Evolutionary conservation across 768 basidiomycete species (phyloP), one percentile per base, ranked within the genome.

Genomic region (Trametes maxima): DNA sequence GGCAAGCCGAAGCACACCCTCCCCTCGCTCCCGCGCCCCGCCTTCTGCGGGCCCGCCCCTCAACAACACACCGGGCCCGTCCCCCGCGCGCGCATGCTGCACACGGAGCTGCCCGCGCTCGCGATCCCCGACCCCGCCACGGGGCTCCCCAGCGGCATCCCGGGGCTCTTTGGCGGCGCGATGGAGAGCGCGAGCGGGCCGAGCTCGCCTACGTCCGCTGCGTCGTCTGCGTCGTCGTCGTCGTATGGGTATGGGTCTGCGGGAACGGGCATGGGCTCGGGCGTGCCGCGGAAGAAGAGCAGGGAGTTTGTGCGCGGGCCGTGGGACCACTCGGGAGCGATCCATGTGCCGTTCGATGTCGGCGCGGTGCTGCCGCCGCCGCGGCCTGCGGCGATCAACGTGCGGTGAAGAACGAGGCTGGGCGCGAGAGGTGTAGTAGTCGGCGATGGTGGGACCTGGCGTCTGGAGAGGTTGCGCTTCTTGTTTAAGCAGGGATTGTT

Each of bases 1-100:
- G 82, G 82, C 52, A 65, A 76, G 46, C 82, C 87, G 21, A 88
- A 82, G 69, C 87, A 90, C 73, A 80, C 76, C 14, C 77, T 91
- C 65, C 90, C 90, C 13, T 81, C 84, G n/a, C 22, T 86, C 25
- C 90, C 90, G 12, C 76, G 77, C 40, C 87, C 87, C 0, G 71
- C 73, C 5, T 74, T 77, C 65, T 50, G 69, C 47, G 72, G 70
- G 2, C 55, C 69, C 14, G 47, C 50, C 13, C 19, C 40, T 1
- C 10, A 48, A 22, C 43, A 48, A 25, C 22, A 33, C 28, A 51
- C 49, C 16, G 59, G 59, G 4, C 65, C 66, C 51, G 62, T 66
- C 5, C 65, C 65, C 21, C 66, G 65, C 36, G 58, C 65, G 40
- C 68, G 68, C 59, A 62, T 64, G 46, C n/a, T 35, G 37, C 63